A percentile compares a stretch with the other conserved stretches of the same genome.
Conservation (phyloP, 805 yeast species). For the Kockiozyma suomiensis region DNA sequence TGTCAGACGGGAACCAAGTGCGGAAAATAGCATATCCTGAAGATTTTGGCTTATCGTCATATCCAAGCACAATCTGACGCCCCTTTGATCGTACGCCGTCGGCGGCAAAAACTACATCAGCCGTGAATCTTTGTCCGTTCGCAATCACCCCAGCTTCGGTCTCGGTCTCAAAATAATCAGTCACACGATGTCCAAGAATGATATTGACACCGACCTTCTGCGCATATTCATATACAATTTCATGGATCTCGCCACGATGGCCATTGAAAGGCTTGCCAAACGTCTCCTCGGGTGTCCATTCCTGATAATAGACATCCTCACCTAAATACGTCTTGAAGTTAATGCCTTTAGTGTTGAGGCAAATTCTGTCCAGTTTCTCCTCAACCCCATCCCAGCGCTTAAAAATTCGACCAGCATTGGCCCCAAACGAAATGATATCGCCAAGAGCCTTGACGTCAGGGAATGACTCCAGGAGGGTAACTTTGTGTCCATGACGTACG, state of each 20-base stretch:
- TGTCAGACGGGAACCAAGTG: constrained; percentile 4
- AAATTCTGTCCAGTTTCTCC: not conserved
- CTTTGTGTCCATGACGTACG: constrained; percentile 1
- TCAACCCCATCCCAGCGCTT: constrained; percentile 4
- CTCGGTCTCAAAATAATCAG: constrained; percentile 3
- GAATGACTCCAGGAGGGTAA: constrained; percentile 7
- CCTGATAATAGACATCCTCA: constrained; percentile 1
- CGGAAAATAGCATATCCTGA: constrained; percentile 11
- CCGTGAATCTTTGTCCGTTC: not conserved
- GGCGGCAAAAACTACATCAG: constrained; percentile 6
- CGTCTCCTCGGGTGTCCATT: not conserved
- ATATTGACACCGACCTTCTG: constrained; percentile 1
- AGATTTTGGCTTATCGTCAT: constrained; percentile 9
- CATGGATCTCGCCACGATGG: constrained; percentile 5
- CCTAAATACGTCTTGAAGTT: constrained; percentile 1
- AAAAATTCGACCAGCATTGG: constrained; percentile 9
- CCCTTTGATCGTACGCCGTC: constrained; percentile 10
- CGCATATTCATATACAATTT: not conserved
- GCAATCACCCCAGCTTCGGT: constrained; percentile 4
- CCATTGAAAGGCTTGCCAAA: constrained; percentile 2
- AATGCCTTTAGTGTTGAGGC: not conserved
- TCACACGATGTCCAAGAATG: not conserved
- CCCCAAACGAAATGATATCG: constrained; percentile 8
- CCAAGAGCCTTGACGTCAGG: constrained; percentile 8
- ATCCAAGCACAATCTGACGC: constrained; percentile 6